A percentile compares a stretch with the other conserved stretches of the same genome.
phyloP scores from a whole-genome alignment of 2,329 filamentous ascomycete genomes.

The Colletotrichum truncatum region DNA sequence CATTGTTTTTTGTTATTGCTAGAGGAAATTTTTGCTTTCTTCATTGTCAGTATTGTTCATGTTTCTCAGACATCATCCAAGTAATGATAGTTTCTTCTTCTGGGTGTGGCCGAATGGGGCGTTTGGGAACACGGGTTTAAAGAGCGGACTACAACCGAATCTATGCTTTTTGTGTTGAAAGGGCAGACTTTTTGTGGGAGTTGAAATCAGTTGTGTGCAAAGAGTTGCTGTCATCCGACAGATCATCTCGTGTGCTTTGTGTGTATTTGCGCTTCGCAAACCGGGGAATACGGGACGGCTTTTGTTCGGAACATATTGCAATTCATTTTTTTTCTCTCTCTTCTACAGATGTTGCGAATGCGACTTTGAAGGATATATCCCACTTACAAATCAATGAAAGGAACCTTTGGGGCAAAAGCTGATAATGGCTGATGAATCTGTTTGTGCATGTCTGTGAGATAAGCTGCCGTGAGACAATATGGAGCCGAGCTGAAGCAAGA shows the following conservation, averaged over 20 bases:
- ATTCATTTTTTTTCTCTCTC: no score
- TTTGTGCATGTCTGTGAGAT: no score
- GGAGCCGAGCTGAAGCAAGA: no score
- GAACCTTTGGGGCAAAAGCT: no score
- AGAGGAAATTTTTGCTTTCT: constrained; percentile 9
- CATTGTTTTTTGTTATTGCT: constrained; percentile 4
- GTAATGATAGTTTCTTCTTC: constrained; percentile 24
- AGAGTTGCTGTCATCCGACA: no score
- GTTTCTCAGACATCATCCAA: constrained; percentile 9
- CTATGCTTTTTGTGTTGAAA: no score
- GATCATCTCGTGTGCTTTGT: no score
- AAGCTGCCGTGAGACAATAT: no score
- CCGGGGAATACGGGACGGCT: constrained; percentile 3
- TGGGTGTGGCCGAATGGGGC: neutral
- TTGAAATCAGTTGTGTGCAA: neutral
- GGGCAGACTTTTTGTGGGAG: no score
- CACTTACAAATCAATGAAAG: neutral
- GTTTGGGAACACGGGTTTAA: constrained; percentile 1
- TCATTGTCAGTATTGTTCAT: constrained; percentile 27
- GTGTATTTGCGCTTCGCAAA: neutral
- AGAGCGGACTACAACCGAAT: constrained; percentile 14
- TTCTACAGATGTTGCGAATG: neutral
- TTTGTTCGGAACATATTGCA: neutral
- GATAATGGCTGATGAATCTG: no score
- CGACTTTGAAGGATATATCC: neutral